Conservation (phyloP, 345 rosid species). For the Kandelia obovata region DNA sequence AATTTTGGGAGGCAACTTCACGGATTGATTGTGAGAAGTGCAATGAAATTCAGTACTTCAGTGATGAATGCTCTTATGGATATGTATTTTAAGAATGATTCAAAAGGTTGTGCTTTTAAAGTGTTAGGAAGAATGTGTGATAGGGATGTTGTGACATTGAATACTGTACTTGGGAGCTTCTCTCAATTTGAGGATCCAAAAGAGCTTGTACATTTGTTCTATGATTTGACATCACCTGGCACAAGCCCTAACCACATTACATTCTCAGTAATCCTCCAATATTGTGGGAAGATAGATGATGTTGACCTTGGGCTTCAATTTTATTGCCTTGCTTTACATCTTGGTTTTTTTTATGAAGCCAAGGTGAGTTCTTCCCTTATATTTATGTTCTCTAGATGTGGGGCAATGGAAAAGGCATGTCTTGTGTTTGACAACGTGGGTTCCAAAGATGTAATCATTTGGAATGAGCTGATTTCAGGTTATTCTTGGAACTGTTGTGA, state of each 20-base stretch:
- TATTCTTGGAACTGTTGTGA: slow-evolving; percentile 17
- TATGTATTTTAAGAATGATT: slow-evolving; percentile 35
- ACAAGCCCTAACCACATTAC: slow-evolving; percentile 31
- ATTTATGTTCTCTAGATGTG: slow-evolving; percentile 35
- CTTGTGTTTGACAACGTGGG: slow-evolving; percentile 19
- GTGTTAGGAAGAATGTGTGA: slow-evolving; percentile 23
- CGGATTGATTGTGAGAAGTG: slow-evolving; percentile 29
- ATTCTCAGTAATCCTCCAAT: slow-evolving; percentile 32
- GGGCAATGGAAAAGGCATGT: slow-evolving; percentile 25
- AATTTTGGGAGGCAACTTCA: slow-evolving; percentile 37
- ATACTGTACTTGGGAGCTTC: slow-evolving; percentile 31
- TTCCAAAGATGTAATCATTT: slow-evolving; percentile 13
- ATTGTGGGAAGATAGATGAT: slow-evolving; percentile 28
- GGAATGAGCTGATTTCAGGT: slow-evolving; percentile 41
- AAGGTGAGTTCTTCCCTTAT: slow-evolving; percentile 28
- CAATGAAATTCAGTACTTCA: slow-evolving; percentile 14
- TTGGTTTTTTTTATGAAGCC: slow-evolving; percentile 23
- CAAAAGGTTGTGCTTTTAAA: slow-evolving; percentile 18
- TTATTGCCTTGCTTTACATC: slow-evolving; percentile 25
- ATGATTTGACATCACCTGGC: slow-evolving; percentile 21
- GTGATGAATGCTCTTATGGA: slow-evolving; percentile 36
- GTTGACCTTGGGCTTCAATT: slow-evolving; percentile 39
- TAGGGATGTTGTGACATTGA: slow-evolving; percentile 40
- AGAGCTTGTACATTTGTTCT: slow-evolving; percentile 22
- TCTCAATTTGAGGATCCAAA: slow-evolving; percentile 16